Conservation (phyloP, 495 filamentous ascomycete species). For the Lepraria neglecta region DNA sequence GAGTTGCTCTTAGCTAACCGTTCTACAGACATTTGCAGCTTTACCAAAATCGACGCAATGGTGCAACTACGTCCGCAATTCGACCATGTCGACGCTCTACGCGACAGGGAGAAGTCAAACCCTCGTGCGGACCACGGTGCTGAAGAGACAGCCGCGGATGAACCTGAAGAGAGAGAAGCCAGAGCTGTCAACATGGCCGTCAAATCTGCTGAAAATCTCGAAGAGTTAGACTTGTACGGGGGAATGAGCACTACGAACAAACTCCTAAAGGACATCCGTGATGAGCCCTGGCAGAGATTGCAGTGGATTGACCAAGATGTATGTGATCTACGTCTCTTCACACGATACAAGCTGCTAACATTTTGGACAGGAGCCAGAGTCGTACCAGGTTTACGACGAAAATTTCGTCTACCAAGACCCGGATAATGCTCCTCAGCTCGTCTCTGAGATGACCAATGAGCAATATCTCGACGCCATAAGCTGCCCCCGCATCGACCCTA, state of each 20-base stretch:
- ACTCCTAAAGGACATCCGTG: constrained; percentile 53
- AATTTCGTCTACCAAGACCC: constrained; percentile 52
- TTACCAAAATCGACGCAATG: constrained; percentile 50
- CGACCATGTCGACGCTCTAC: constrained; percentile 64
- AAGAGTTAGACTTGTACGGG: constrained; percentile 34
- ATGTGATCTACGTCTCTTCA: constrained; percentile 21
- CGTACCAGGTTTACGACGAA: constrained; percentile 56
- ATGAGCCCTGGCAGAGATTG: constrained; percentile 60
- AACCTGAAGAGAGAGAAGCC: constrained; percentile 43
- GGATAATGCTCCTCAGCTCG: constrained; percentile 44
- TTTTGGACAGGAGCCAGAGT: constrained; percentile 45
- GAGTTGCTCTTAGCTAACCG: constrained; percentile 7
- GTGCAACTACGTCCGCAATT: constrained; percentile 70
- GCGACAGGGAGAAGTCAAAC: constrained; percentile 41
- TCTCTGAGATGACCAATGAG: constrained; percentile 48
- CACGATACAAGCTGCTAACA: constrained; percentile 22
- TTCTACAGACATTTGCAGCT: constrained; percentile 21
- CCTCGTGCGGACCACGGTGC: constrained; percentile 33
- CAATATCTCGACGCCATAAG: constrained; percentile 62
- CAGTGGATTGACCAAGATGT: constrained; percentile 66
- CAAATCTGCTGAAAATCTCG: constrained; percentile 54
- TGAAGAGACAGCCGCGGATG: constrained; percentile 33
- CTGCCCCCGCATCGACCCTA: constrained; percentile 52
- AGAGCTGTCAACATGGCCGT: constrained; percentile 61
- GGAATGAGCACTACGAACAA: constrained; percentile 46